Conservation (phyloP, 768 basidiomycete species). For the Lactifluus piperatus region DNA sequence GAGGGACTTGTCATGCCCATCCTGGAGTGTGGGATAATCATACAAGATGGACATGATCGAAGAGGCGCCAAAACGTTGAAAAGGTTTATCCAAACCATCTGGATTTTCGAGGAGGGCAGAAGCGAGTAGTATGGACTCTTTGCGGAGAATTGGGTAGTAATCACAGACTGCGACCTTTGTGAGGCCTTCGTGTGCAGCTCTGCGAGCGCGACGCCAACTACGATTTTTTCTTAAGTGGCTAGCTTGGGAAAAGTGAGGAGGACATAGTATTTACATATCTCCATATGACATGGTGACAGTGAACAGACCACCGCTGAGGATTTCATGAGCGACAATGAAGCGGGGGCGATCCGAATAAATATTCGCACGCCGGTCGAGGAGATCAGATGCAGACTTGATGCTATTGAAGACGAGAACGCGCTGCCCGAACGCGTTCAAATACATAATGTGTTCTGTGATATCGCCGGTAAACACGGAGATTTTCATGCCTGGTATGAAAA, state of each 20-base stretch:
- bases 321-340: neutral
- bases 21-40: constrained; percentile 1
- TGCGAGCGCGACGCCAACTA: constrained; percentile 10
- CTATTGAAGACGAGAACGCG: neutral
- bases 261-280: neutral
- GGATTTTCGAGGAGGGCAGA: neutral
- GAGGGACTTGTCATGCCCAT: neutral
- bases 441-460: neutral
- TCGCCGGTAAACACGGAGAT: too few species aligned
- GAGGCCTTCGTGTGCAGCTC: constrained; percentile 8
- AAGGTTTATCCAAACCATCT: neutral
- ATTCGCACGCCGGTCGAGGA: neutral
- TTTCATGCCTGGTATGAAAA: too few species aligned
- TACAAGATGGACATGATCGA: constrained; percentile 9
- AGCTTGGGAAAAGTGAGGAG: neutral
- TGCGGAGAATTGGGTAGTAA: constrained; percentile 1
- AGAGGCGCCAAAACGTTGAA: constrained; percentile 5
- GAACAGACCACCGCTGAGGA: neutral
- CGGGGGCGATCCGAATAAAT: constrained; percentile 1
- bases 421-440: neutral
- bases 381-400: neutral
- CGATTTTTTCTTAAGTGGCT: neutral
- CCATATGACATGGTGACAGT: neutral
- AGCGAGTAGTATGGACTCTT: constrained; percentile 5
- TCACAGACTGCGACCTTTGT: constrained; percentile 3